These are phyloP conservation scores for Claviceps sp. DNA, from an alignment of 2,329 filamentous ascomycete species.

Conservation along the genomic window DNA sequence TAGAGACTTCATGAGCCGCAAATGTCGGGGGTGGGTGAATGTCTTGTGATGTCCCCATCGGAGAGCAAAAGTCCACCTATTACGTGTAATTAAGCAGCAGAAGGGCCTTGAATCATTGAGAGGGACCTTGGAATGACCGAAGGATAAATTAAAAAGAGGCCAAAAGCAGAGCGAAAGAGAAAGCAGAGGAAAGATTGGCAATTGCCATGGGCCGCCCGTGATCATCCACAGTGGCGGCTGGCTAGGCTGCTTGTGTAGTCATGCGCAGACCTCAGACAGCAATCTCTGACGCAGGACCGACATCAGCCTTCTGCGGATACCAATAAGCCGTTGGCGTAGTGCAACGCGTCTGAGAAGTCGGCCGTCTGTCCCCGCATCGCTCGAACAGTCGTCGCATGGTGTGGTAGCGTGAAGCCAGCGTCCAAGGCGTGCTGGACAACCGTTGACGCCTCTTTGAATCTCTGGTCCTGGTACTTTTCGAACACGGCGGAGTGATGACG, in stretches of 20 bases:
- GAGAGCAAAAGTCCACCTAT: background rate
- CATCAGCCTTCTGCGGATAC: slow-evolving; percentile 16
- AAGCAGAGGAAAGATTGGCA: too few relatives aligned
- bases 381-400: slow-evolving; percentile 26
- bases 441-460: slow-evolving; percentile 72
- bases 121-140: background rate
- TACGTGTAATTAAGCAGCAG: background rate
- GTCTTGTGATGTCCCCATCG: too few relatives aligned
- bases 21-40: background rate
- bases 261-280: too few relatives aligned
- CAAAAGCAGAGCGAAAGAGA: too few relatives aligned
- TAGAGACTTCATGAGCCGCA: background rate
- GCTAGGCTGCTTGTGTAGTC: too few relatives aligned
- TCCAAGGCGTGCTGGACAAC: slow-evolving; percentile 66
- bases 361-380: slow-evolving; percentile 8
- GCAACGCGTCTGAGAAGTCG: slow-evolving; percentile 12
- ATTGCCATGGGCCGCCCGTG: too few relatives aligned
- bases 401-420: slow-evolving; percentile 41
- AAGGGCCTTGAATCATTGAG: too few relatives aligned
- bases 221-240: too few relatives aligned
- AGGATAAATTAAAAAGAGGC: background rate
- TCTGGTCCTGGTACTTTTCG: slow-evolving; percentile 81
- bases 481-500: slow-evolving; percentile 79
- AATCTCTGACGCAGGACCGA: too few relatives aligned
- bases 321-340: slow-evolving; percentile 15